Evolutionary conservation across 169 alveolate species (phyloP).

Genomic region (Plasmodium vivax): DNA sequence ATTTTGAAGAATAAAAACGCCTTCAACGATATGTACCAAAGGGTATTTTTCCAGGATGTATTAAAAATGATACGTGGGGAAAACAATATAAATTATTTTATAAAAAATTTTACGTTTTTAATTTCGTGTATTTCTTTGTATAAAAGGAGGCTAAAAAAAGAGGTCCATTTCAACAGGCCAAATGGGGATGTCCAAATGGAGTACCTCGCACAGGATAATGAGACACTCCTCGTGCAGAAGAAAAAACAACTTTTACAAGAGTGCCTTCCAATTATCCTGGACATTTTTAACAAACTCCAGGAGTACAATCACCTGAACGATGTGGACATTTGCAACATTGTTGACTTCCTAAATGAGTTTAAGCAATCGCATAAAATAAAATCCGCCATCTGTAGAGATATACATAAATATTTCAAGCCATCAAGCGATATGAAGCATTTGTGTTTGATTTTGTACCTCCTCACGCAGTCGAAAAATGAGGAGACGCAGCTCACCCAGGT

Average conservation of each 20-base stretch:
- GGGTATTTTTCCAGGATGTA: conserved; percentile 33
- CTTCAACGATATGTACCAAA: conserved; percentile 32
- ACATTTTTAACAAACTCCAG: conserved; percentile 37
- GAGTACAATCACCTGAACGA: conserved; percentile 17
- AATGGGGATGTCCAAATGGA: not conserved
- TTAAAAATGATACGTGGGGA: conserved; percentile 27
- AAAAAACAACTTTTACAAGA: conserved; percentile 21
- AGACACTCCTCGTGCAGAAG: not conserved
- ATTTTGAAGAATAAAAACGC: conserved; percentile 14
- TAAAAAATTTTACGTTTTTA: conserved; percentile 52
- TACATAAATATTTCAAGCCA: conserved; percentile 41
- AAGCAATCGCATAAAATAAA: conserved; percentile 36
- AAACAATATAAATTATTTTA: conserved; percentile 26
- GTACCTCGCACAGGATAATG: not conserved
- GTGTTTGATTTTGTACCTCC: conserved; percentile 59
- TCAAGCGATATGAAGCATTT: conserved; percentile 48
- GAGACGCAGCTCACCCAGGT: not conserved
- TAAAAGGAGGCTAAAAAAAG: conserved; percentile 46
- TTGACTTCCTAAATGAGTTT: conserved; percentile 72
- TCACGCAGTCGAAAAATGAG: conserved; percentile 1
- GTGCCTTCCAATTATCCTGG: conserved; percentile 21
- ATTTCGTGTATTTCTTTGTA: conserved; percentile 70
- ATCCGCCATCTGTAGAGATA: conserved; percentile 11
- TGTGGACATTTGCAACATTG: conserved; percentile 62
- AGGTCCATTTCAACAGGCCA: not conserved